phyloP scores from a whole-genome alignment of 768 basidiomycete species.

The Leccinellum rugosiceps region DNA sequence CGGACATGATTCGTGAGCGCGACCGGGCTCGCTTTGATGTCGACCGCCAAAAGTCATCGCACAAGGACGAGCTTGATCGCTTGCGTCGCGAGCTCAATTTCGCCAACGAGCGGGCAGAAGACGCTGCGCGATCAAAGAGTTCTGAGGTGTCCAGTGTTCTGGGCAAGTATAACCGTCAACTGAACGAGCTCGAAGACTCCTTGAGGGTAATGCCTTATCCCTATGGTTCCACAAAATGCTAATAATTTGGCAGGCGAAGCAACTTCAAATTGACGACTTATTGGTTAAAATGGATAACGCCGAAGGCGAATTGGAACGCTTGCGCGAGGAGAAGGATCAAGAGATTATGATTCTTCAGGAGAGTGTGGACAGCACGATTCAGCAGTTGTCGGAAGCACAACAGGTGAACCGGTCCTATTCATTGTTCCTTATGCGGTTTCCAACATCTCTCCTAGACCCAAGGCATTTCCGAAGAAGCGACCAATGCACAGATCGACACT shows the following conservation, averaged over 20 bases:
- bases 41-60: conserved; percentile 87
- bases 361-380: conserved; percentile 89
- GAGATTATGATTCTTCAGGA: conserved; percentile 95
- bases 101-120: conserved; percentile 97
- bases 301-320: conserved; percentile 68
- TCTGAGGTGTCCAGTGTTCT: conserved; percentile 88
- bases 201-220: conserved; percentile 58
- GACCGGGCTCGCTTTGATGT: conserved; percentile 95
- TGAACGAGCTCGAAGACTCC: conserved; percentile 95
- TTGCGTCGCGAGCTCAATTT: conserved; percentile 89
- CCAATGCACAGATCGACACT: conserved; percentile 95
- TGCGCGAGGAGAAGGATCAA: conserved; percentile 95
- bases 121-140: conserved; percentile 86
- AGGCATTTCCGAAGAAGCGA: conserved; percentile 82
- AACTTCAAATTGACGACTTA: conserved; percentile 94
- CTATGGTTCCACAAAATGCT: conserved; percentile 2
- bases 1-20: conserved; percentile 98
- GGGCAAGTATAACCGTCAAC: conserved; percentile 91
- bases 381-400: conserved; percentile 82
- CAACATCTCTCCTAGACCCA: conserved; percentile 54
- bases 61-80: conserved; percentile 94
- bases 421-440: not conserved
- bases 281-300: conserved; percentile 76
- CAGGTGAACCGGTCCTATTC: conserved; percentile 50
- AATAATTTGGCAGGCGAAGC: conserved; percentile 66